These are phyloP conservation scores for Ambrosia hybrid DNA, from an alignment of 140 eudicot genomes.

Conservation along the genomic window DNA sequence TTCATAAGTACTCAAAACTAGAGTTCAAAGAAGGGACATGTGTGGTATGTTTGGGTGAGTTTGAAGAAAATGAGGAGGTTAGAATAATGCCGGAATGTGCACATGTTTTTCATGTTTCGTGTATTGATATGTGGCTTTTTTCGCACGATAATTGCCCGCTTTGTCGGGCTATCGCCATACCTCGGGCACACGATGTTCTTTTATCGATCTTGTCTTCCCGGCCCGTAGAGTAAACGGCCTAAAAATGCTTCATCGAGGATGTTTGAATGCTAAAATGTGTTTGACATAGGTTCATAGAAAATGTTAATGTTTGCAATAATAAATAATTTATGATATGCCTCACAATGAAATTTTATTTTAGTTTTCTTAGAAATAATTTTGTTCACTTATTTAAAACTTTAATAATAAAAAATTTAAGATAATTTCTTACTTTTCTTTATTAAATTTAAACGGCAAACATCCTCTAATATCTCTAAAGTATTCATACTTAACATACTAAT, in stretches of 20 bases:
- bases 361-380: no score
- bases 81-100: constrained; percentile 59
- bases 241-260: not conserved
- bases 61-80: constrained; percentile 54
- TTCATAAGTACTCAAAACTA: constrained; percentile 37
- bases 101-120: constrained; percentile 56
- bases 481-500: no score
- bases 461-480: not conserved
- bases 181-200: constrained; percentile 34
- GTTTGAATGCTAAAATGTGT: not conserved
- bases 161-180: constrained; percentile 53
- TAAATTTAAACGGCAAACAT: no score
- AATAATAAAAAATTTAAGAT: no score
- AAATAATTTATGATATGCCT: no score
- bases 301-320: not conserved
- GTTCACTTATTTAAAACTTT: no score
- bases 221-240: not conserved
- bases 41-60: constrained; percentile 61
- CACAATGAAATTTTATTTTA: no score
- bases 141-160: constrained; percentile 61
- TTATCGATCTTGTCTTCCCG: constrained; percentile 34
- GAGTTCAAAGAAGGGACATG: constrained; percentile 49
- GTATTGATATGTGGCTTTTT: constrained; percentile 69
- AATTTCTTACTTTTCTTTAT: no score
- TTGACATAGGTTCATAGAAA: not conserved